A percentile compares a stretch with the other conserved stretches of the same genome.
phyloP scores from a whole-genome alignment of 495 filamentous ascomycete genomes.

The Durotheca rogersii region DNA sequence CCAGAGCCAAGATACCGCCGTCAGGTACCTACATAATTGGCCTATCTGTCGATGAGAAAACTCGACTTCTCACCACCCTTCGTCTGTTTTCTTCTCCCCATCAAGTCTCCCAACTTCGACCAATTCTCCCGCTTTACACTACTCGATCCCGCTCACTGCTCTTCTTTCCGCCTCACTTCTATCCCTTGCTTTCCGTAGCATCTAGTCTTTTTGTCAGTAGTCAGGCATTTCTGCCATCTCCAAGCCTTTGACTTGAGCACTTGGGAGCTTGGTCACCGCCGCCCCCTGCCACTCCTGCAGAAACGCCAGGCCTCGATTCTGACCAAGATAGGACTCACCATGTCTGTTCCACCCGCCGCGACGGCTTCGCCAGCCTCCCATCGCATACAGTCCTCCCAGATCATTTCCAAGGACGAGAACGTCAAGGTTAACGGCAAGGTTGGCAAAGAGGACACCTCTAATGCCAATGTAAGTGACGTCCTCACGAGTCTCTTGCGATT shows the following conservation, averaged over 20 bases:
- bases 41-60: no score
- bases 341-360: slow-evolving; percentile 41
- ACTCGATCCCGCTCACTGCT: slow-evolving; percentile 14
- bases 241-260: slow-evolving; percentile 25
- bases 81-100: neutral
- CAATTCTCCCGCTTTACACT: no score
- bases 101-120: slow-evolving; percentile 3
- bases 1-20: no score
- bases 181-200: slow-evolving; percentile 13
- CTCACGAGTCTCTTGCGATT: slow-evolving; percentile 29
- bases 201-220: slow-evolving; percentile 32
- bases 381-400: slow-evolving; percentile 39
- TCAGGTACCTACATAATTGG: no score
- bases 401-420: slow-evolving; percentile 48
- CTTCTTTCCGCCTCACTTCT: neutral
- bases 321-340: slow-evolving; percentile 42
- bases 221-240: slow-evolving; percentile 35
- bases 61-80: no score
- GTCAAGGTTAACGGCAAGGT: slow-evolving; percentile 41
- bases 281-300: slow-evolving; percentile 10
- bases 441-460: slow-evolving; percentile 35
- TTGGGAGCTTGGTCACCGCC: slow-evolving; percentile 19
- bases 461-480: slow-evolving; percentile 36
- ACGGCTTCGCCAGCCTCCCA: slow-evolving; percentile 52
- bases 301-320: no score